Evolutionary conservation across 2,329 filamentous ascomycete genomes (phyloP).

Genomic region (Fusarium equiseti): DNA sequence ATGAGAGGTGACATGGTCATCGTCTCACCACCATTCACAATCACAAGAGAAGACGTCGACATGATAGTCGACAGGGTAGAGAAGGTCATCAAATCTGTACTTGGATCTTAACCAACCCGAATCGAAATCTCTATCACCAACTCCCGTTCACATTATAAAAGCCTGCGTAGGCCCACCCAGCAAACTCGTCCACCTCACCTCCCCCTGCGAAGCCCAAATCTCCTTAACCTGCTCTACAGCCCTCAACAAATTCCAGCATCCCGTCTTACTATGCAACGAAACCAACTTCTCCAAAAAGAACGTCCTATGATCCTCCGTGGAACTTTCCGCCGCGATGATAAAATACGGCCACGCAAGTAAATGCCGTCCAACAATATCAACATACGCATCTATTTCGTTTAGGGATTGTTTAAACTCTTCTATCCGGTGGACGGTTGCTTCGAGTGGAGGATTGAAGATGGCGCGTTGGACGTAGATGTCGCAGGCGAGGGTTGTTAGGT

Average conservation of each 20-base stretch:
- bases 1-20: slow-evolving; percentile 32
- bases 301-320: slow-evolving; percentile 30
- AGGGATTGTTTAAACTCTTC: slow-evolving; percentile 37
- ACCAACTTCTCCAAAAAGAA: slow-evolving; percentile 40
- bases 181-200: slow-evolving; percentile 40
- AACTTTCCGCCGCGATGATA: slow-evolving; percentile 41
- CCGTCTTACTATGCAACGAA: slow-evolving; percentile 30
- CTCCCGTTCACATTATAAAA: slow-evolving; percentile 34
- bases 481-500: slow-evolving; percentile 36
- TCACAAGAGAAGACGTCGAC: slow-evolving; percentile 20
- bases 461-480: slow-evolving; percentile 42
- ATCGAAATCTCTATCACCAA: no score
- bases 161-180: slow-evolving; percentile 41
- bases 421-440: slow-evolving; percentile 27
- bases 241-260: slow-evolving; percentile 40
- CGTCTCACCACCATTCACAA: slow-evolving; percentile 27
- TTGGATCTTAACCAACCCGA: background rate
- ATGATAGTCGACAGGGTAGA: slow-evolving; percentile 16
- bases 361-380: slow-evolving; percentile 38
- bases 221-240: slow-evolving; percentile 43
- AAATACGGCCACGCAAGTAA: slow-evolving; percentile 42
- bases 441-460: slow-evolving; percentile 28
- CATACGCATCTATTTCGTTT: slow-evolving; percentile 31
- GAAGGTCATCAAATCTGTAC: slow-evolving; percentile 9
- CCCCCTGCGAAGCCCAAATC: slow-evolving; percentile 43